Conservation (phyloP, 2,329 filamentous ascomycete genomes). For the Calonectria honghensis region DNA sequence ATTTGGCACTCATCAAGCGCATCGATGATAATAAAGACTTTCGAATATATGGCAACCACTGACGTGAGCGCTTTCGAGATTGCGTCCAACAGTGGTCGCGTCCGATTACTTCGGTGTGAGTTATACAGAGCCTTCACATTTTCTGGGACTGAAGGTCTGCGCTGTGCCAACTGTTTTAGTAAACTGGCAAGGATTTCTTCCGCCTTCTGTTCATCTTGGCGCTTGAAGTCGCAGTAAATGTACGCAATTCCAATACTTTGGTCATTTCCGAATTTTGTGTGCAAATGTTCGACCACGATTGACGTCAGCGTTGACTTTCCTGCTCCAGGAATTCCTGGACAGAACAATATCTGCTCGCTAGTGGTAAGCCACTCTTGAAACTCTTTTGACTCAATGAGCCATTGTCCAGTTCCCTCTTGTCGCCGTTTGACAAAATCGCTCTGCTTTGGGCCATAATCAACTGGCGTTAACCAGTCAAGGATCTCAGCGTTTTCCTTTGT, state of each 20-base stretch:
- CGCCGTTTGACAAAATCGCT: constrained; percentile 47
- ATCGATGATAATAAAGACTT: constrained; percentile 39
- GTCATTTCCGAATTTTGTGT: too few relatives aligned
- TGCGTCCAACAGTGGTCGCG: neutral
- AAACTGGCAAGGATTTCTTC: neutral
- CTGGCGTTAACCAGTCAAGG: too few relatives aligned
- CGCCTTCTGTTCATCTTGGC: neutral
- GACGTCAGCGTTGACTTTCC: neutral
- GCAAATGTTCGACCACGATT: neutral
- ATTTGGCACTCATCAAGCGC: neutral
- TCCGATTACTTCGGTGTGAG: neutral
- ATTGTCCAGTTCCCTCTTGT: constrained; percentile 62
- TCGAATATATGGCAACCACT: neutral
- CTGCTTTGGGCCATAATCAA: too few relatives aligned
- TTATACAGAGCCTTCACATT: too few relatives aligned
- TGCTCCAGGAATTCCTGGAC: constrained; percentile 53
- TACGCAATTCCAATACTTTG: neutral
- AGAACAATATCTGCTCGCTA: constrained; percentile 59
- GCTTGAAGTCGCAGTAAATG: constrained; percentile 3
- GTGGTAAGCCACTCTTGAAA: too few relatives aligned
- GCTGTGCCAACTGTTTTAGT: neutral
- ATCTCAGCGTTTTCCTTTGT: too few relatives aligned
- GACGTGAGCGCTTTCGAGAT: neutral
- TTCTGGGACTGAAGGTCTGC: too few relatives aligned
- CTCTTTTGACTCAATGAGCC: constrained; percentile 61